phyloP scores from a whole-genome alignment of 768 basidiomycete species.

The Pleurotus eryngii region DNA sequence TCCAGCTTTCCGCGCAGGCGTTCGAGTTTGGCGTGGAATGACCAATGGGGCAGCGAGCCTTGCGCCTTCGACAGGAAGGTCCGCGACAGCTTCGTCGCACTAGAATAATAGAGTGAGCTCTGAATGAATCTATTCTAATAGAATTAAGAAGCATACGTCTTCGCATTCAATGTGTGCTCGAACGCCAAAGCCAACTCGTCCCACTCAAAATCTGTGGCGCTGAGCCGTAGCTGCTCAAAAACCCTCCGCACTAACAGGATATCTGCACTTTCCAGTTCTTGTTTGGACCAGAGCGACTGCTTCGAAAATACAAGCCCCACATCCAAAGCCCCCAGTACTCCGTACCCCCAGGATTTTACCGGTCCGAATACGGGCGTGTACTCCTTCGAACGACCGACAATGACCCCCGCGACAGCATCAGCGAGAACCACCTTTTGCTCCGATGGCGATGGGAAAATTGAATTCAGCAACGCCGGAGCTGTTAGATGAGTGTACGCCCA shows the following conservation, averaged over 20 bases:
- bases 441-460: slow-evolving; percentile 47
- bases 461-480: slow-evolving; percentile 39
- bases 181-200: slow-evolving; percentile 64
- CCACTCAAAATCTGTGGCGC: slow-evolving; percentile 56
- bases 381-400: slow-evolving; percentile 64
- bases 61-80: slow-evolving; percentile 51
- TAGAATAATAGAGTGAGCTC: slow-evolving; percentile 21
- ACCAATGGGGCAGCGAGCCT: slow-evolving; percentile 65
- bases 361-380: slow-evolving; percentile 64
- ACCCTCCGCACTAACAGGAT: slow-evolving; percentile 48
- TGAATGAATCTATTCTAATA: slow-evolving; percentile 11
- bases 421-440: slow-evolving; percentile 35
- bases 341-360: slow-evolving; percentile 61
- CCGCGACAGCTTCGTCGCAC: slow-evolving; percentile 70
- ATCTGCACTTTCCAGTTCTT: slow-evolving; percentile 53
- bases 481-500: slow-evolving; percentile 55
- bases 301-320: slow-evolving; percentile 19
- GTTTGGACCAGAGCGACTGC: slow-evolving; percentile 33
- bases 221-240: slow-evolving; percentile 54
- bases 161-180: slow-evolving; percentile 56
- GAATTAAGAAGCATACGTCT: slow-evolving; percentile 36
- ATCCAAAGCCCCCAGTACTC: slow-evolving; percentile 56
- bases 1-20: slow-evolving; percentile 57
- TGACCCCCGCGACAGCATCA: slow-evolving; percentile 62
- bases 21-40: slow-evolving; percentile 74